Conservation (phyloP, 2,329 filamentous ascomycete genomes). For the Leptographium flavum region DNA sequence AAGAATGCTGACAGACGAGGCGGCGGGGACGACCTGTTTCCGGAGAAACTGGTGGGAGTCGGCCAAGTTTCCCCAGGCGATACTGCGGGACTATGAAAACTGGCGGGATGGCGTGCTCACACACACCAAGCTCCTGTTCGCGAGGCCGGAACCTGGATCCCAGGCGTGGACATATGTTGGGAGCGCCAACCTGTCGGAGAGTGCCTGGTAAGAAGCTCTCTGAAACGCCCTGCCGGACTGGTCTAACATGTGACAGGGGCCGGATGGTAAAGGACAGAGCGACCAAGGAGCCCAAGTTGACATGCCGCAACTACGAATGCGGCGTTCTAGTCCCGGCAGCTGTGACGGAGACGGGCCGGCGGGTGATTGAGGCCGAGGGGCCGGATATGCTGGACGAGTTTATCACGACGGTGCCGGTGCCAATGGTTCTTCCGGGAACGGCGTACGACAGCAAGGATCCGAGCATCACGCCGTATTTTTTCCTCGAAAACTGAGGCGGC, state of each 20-base stretch:
- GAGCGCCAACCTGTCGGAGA: constrained; percentile 84
- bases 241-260: constrained; percentile 42
- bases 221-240: not conserved
- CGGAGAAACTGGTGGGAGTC: constrained; percentile 58
- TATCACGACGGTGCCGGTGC: constrained; percentile 41
- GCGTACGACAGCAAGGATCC: constrained; percentile 25
- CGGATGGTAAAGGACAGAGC: constrained; percentile 55
- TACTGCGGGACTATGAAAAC: constrained; percentile 66
- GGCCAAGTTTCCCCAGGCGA: constrained; percentile 52
- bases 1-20: constrained; percentile 21
- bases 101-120: constrained; percentile 59
- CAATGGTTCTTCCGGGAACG: constrained; percentile 46
- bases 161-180: constrained; percentile 66
- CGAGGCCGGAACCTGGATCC: constrained; percentile 17
- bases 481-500: constrained; percentile 6
- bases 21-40: constrained; percentile 73
- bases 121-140: constrained; percentile 68
- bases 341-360: not conserved
- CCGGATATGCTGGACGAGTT: constrained; percentile 30
- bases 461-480: constrained; percentile 26
- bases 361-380: not conserved
- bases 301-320: constrained; percentile 89
- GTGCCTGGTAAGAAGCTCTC: constrained; percentile 59
- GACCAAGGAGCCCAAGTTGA: constrained; percentile 59
- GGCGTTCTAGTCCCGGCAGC: constrained; percentile 57